Evolutionary conservation across 225 moss, liverwort and hornwort genomes (phyloP).

Genomic region (Anthoceros angustus): DNA sequence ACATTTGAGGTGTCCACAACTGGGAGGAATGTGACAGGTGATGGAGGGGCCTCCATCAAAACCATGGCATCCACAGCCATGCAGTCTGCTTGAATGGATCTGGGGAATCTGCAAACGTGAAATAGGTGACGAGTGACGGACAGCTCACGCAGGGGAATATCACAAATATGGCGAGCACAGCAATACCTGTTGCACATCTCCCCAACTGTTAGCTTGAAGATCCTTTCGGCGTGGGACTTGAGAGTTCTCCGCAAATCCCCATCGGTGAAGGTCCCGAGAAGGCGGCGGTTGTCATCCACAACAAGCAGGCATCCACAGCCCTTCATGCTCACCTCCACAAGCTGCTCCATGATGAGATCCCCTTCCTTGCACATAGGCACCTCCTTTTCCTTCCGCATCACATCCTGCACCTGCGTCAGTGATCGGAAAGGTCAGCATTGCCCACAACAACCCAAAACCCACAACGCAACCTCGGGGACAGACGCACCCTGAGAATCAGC

Average conservation of each 20-base stretch:
- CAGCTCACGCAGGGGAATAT: not conserved
- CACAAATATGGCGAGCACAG: constrained; percentile 7
- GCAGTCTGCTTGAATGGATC: constrained; percentile 36
- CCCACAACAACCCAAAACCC: not conserved
- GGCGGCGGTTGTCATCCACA: constrained; percentile 37
- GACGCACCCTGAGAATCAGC: constrained; percentile 42
- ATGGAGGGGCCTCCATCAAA: constrained; percentile 53
- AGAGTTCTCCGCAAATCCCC: constrained; percentile 59
- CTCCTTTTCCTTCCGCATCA: constrained; percentile 53
- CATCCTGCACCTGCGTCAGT: constrained; percentile 49
- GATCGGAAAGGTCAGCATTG: not conserved
- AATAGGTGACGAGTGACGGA: not conserved
- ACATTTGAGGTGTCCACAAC: constrained; percentile 49
- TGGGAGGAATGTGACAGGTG: constrained; percentile 55
- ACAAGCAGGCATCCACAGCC: constrained; percentile 72
- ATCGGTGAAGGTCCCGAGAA: constrained; percentile 72
- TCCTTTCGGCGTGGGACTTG: constrained; percentile 31
- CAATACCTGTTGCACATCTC: constrained; percentile 59
- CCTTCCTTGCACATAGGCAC: constrained; percentile 53
- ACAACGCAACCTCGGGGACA: not conserved
- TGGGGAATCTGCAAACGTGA: constrained; percentile 28
- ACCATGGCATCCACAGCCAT: constrained; percentile 68
- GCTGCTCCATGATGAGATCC: constrained; percentile 66
- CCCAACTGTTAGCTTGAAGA: constrained; percentile 58
- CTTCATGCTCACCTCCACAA: constrained; percentile 59